Base-by-base conservation (phyloP, 495 filamentous ascomycete species). In the Podospora pseudoanserina region DNA sequence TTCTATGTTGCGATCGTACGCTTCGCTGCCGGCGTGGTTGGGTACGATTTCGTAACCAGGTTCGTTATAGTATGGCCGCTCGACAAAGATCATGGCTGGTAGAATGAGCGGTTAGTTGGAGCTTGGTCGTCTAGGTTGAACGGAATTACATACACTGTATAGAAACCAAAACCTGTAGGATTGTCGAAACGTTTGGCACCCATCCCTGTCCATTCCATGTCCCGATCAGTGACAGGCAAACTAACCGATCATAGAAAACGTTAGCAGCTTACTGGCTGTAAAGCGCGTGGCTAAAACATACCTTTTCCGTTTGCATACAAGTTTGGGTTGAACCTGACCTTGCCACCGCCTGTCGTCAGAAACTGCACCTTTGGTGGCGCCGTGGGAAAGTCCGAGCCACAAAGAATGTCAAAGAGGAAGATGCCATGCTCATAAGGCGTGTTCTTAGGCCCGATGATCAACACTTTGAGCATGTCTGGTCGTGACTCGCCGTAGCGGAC, bases 391-490 rank as follows among this genome's bases (percentile, higher is more conserved):
- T 83, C 67, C 0, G 58, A 7, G 15, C 68, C 70, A 63, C 82
- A 84, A 61, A 79, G 81, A 63, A 90, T 66, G 70, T 89, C 86
- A 65, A 90, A 89, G 74, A 87, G 87, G 73, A 88, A 89, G 15
- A 88, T 69, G 0, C 86, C 88, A 55, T 84, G 75, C 69, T 87
- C 84, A 79, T 90, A 89, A 16, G 88, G 88, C 11, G 88, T 88
- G 11, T 75, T 81, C 15, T 69, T 71, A 3, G 86, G 85, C 0
- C 87, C 88, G 9, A 85, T 73, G 28, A 90, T 88, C 68, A 90
- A 65, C 26, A 83, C 72, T 71, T 87, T 88, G 74, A 89, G 81
- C 18, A 86, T 71, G 72, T 89, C 87, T 2, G 83, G 78, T 0
- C 87, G 78, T 4, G 78, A 80, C 19, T 80, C 76, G 19, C 83